Evolutionary conservation across 768 basidiomycete species (phyloP).

Genomic region (Coprinellus aureogranulatus): DNA sequence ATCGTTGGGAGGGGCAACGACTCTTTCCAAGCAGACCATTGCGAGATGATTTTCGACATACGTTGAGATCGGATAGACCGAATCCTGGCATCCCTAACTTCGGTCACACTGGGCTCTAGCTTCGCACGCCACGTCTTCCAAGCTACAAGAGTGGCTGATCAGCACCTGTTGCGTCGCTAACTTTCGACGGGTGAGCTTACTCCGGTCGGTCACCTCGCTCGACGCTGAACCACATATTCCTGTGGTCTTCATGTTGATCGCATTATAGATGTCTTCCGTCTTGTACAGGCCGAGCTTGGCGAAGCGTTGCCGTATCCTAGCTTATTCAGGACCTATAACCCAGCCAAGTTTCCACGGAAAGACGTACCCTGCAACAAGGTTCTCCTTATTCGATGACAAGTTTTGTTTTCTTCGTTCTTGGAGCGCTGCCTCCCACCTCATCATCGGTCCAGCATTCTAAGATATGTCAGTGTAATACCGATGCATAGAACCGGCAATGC

Average conservation of each 20-base stretch:
- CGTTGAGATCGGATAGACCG: background rate
- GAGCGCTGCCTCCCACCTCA: too few relatives aligned
- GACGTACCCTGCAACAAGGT: too few relatives aligned
- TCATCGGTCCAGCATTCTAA: background rate
- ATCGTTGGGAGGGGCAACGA: background rate
- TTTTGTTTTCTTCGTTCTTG: too few relatives aligned
- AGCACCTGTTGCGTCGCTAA: background rate
- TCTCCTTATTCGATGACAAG: too few relatives aligned
- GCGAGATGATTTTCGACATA: background rate
- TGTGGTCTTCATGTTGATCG: background rate
- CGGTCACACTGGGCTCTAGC: background rate
- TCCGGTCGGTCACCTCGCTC: background rate
- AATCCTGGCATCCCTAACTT: background rate
- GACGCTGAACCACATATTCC: background rate
- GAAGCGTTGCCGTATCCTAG: too few relatives aligned
- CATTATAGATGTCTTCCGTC: background rate
- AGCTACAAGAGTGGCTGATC: background rate
- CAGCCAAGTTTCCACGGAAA: too few relatives aligned
- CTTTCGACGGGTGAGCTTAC: background rate
- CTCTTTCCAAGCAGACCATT: background rate
- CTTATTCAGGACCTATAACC: too few relatives aligned
- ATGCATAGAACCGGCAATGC: background rate
- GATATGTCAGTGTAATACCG: background rate
- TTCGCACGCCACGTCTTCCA: background rate
- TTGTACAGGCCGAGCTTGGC: background rate